Base-by-base conservation (phyloP, 164 flowering plant species). In the Liquidambar formosana region DNA sequence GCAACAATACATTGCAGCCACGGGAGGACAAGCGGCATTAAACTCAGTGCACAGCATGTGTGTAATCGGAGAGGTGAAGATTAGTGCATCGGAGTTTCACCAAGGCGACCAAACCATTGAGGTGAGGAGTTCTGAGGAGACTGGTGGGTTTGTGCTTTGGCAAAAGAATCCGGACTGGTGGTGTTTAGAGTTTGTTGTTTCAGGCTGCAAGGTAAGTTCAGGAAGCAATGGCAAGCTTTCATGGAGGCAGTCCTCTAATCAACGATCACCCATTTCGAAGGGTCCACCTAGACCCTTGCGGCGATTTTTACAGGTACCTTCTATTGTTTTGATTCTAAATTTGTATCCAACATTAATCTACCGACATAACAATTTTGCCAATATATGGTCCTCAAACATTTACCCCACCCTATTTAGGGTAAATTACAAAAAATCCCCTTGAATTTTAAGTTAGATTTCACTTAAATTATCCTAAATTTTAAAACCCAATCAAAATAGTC, bases 111-210 rank as follows among this genome's bases (percentile, higher is more conserved):
- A 57, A 25, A 65, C 57, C 28, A 25, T 48, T 0, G 76, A 79
- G 54, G 73, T 68, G 57, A 71, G 67, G 52, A 71, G 59, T 51
- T 60, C 65, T 1, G 75, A 71, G 63, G 87, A 83, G 66, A 28
- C 65, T 0, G 87, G 87, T 0, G 84, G 84, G 18, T 83, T 83
- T 61, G 84, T 83, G 64, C 75, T 81, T 0, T 81, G 83, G 84
- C 87, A 83, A 25, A 81, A 83, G 71, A 77, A 81, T 65, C 84
- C 87, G 0, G 87, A 83, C 47, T 25, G 77, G 15, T 83, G 87
- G 87, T 66, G 71, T 61, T 53, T 83, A 13, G 87, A 83, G 77
- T 66, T 83, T 2, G 71, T 83, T 4, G 72, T 83, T 0, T 81
- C 84, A 0, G 87, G 87, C 0, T 83, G 87, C 75, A 83, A 83